phyloP scores from a whole-genome alignment of 2,329 filamentous ascomycete species.

The Aspergillus chevalieri region DNA sequence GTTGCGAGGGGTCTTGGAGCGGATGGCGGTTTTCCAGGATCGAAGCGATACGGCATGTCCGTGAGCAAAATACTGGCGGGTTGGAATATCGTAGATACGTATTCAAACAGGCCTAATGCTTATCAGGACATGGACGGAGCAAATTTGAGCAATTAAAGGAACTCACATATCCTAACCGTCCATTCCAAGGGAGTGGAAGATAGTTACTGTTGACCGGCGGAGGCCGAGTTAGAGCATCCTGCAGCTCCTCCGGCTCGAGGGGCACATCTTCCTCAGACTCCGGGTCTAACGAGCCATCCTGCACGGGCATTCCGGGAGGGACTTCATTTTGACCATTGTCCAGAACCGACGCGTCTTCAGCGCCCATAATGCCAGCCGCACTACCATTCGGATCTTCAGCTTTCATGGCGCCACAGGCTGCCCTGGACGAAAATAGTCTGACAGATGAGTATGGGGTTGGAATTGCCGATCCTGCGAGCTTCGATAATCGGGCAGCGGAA shows the following conservation, averaged over 20 bases:
- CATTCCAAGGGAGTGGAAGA: conserved; percentile 84
- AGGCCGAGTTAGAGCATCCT: conserved; percentile 55
- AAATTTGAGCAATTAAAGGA: not conserved
- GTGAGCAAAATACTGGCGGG: conserved; percentile 80
- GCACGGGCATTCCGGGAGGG: conserved; percentile 2
- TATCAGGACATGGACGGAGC: conserved; percentile 1
- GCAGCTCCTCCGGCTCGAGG: conserved; percentile 52
- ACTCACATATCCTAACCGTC: conserved; percentile 78
- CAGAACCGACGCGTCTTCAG: not conserved
- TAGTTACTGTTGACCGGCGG: conserved; percentile 77
- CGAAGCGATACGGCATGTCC: conserved; percentile 84
- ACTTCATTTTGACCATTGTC: not conserved
- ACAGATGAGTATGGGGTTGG: conserved; percentile 2
- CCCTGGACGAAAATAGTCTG: conserved; percentile 1
- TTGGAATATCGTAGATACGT: conserved; percentile 80
- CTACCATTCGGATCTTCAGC: not conserved
- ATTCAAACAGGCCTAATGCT: conserved; percentile 70
- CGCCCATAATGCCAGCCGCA: not conserved
- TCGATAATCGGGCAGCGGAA: conserved; percentile 10
- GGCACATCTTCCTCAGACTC: conserved; percentile 50
- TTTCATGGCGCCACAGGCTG: not conserved
- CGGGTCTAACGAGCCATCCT: conserved; percentile 37
- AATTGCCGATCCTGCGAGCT: conserved; percentile 5
- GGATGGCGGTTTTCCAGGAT: conserved; percentile 86
- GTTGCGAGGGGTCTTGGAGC: conserved; percentile 65